A percentile compares a stretch with the other conserved stretches of the same genome.
Conservation (phyloP, 2,329 filamentous ascomycete genomes). For the Kalmusia sp. region DNA sequence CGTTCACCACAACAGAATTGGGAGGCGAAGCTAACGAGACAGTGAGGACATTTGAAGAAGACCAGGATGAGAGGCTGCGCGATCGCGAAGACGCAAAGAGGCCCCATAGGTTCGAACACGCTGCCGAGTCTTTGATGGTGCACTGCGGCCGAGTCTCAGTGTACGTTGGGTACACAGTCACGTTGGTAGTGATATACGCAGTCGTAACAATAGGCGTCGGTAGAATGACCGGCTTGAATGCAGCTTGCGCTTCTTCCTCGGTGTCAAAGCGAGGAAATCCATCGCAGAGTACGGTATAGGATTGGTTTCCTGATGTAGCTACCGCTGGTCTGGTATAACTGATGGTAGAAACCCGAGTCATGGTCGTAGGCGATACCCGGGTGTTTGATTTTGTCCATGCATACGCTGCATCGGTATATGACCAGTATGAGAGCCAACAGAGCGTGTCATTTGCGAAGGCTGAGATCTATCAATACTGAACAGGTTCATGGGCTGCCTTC, state of each 20-base stretch:
- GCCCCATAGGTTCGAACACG: conserved; percentile 3
- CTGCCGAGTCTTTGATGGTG: background rate
- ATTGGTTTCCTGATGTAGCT: no score
- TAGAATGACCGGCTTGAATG: background rate
- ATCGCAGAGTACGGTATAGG: no score
- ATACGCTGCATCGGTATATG: no score
- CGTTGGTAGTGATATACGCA: background rate
- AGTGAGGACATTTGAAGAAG: conserved; percentile 7
- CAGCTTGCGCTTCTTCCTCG: background rate
- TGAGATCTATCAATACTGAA: no score
- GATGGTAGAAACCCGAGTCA: no score
- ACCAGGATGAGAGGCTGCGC: background rate
- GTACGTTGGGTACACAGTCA: background rate
- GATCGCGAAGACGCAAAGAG: conserved; percentile 6
- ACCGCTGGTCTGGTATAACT: no score
- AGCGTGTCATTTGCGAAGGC: no score
- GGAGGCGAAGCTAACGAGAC: conserved; percentile 12
- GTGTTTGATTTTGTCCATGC: no score
- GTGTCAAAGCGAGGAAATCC: conserved; percentile 4
- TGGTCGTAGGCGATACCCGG: no score
- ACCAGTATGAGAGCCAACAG: no score
- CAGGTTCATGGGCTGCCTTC: no score
- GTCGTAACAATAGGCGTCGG: conserved; percentile 2
- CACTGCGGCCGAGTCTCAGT: background rate
- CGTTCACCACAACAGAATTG: conserved; percentile 10